These are phyloP conservation scores for Hygrocybe punicea DNA, from an alignment of 768 basidiomycete species.

Conservation along the genomic window DNA sequence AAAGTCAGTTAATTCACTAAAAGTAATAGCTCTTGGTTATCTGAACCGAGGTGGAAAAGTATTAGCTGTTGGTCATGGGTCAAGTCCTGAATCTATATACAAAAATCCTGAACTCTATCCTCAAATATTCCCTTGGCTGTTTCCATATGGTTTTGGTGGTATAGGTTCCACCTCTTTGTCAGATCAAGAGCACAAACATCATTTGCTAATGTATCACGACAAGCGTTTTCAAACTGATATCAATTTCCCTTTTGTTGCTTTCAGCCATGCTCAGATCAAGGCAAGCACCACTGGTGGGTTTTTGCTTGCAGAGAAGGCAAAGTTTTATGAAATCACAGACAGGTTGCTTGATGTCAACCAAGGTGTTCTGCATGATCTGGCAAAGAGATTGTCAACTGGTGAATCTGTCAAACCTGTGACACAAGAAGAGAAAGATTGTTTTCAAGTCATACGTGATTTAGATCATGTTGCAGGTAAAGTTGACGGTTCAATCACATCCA, in stretches of 20 bases:
- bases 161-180: constrained; percentile 19
- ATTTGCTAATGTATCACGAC: too few species aligned
- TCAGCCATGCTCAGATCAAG: constrained; percentile 16
- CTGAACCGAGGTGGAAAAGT: constrained; percentile 11
- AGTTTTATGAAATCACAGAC: constrained; percentile 24
- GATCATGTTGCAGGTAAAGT: constrained; percentile 18
- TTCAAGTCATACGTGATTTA: too few species aligned
- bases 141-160: constrained; percentile 17
- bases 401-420: constrained; percentile 27
- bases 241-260: constrained; percentile 16
- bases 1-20: constrained; percentile 12
- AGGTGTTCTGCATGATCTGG: constrained; percentile 10
- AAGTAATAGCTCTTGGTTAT: constrained; percentile 23
- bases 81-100: constrained; percentile 18
- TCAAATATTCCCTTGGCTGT: constrained; percentile 25
- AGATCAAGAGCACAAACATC: background rate
- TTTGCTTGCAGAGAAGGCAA: constrained; percentile 21
- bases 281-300: constrained; percentile 18
- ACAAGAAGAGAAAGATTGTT: background rate
- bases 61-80: constrained; percentile 18
- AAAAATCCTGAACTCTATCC: constrained; percentile 32
- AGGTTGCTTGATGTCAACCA: constrained; percentile 23
- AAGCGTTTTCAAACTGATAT: constrained; percentile 6
- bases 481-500: constrained; percentile 24
- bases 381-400: constrained; percentile 19